phyloP scores from a whole-genome alignment of 805 yeast species.

The Yarrowia sp. region DNA sequence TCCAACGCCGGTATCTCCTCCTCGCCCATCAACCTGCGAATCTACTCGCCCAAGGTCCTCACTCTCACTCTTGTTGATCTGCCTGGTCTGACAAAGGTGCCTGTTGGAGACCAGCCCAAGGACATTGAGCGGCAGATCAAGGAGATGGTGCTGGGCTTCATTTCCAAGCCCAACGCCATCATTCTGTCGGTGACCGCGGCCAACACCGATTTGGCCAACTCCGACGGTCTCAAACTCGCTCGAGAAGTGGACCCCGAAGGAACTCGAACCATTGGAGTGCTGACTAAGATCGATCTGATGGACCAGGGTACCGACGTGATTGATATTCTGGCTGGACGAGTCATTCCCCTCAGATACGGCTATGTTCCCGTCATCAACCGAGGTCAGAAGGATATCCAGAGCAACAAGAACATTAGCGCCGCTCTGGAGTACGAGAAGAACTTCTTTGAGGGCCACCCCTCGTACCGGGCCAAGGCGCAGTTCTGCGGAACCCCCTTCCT shows the following conservation, averaged over 20 bases:
- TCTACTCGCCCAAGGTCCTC: conserved; percentile 90
- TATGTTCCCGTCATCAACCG: conserved; percentile 96
- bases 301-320: conserved; percentile 97
- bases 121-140: conserved; percentile 93
- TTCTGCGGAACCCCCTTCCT: conserved; percentile 96
- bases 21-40: conserved; percentile 87
- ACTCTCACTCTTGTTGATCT: conserved; percentile 93
- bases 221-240: conserved; percentile 93
- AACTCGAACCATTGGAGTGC: conserved; percentile 87
- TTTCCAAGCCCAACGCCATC: conserved; percentile 93
- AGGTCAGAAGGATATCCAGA: conserved; percentile 94
- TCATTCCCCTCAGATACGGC: conserved; percentile 92
- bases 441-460: conserved; percentile 82
- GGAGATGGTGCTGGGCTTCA: conserved; percentile 88
- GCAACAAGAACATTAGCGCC: conserved; percentile 78
- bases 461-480: conserved; percentile 86
- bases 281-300: conserved; percentile 96
- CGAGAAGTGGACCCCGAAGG: conserved; percentile 99
- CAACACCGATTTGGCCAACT: conserved; percentile 93
- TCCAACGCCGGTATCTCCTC: conserved; percentile 81
- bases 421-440: conserved; percentile 80
- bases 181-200: conserved; percentile 94
- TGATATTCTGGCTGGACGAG: conserved; percentile 92
- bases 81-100: conserved; percentile 97
- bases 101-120: conserved; percentile 98